Conservation (phyloP, 306 rosid species). For the Rosa persica region DNA sequence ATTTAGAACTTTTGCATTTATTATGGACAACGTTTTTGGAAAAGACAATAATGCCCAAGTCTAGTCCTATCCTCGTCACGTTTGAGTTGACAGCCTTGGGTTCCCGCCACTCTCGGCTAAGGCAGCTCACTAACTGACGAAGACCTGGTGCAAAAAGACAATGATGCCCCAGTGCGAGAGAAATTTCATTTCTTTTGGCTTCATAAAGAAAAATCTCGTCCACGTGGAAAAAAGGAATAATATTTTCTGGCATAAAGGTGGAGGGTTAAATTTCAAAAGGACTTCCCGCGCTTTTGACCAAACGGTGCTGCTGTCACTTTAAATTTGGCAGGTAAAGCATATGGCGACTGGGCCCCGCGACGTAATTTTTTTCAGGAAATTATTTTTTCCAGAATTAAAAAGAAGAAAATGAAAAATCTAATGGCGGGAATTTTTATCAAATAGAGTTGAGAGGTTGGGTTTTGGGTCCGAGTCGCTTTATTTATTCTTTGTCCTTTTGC, state of each 20-base stretch:
- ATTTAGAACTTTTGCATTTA: neutral
- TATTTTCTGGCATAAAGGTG: neutral
- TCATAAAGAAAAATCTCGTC: too few relatives aligned
- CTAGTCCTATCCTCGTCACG: neutral
- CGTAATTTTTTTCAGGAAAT: neutral
- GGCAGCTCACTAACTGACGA: neutral
- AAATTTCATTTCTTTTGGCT: neutral
- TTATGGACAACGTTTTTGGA: neutral
- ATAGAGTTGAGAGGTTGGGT: conserved; percentile 16
- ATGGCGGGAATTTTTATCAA: conserved; percentile 31
- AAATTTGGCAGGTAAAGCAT: conserved; percentile 21
- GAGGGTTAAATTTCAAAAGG: neutral
- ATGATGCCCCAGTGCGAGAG: neutral
- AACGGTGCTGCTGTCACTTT: neutral
- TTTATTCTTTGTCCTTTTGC: neutral
- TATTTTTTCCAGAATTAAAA: neutral
- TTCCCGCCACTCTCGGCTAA: too few relatives aligned
- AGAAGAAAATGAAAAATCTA: neutral
- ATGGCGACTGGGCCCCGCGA: neutral
- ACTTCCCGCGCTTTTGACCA: conserved; percentile 18
- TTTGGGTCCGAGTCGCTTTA: conserved; percentile 11
- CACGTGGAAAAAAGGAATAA: neutral
- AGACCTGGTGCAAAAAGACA: neutral
- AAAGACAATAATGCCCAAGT: conserved; percentile 19
- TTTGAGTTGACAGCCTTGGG: neutral